Base-by-base conservation (phyloP, 805 yeast genomes). In the Hanseniaspora guilliermondii region DNA sequence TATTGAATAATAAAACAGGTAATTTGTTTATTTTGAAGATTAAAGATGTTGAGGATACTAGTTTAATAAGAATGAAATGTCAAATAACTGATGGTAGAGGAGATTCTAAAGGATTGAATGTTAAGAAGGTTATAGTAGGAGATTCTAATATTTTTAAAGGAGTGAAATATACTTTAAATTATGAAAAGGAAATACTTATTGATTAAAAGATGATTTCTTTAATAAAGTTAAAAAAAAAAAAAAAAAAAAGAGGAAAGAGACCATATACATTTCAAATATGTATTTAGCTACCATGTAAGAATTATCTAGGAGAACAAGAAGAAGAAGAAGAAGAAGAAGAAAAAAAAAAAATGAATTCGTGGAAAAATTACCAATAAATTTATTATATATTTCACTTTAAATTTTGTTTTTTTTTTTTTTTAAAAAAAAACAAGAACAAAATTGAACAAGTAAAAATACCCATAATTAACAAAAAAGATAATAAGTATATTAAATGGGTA, bases 81-180 rank as follows among this genome's bases (percentile, higher is more conserved):
- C 22, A 24, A 12, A 25, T 52, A 21, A 38, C 25, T 37, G 55
- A 52, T 22, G 55, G 55, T 8, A 42, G 44, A 22, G 55, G 55
- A 7, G 49, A 44, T 30, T 17, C 32, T 16, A 52, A 22, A 22
- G 55, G 55, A 2, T 16, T 52, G 22, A 52, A 44, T 35, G 40
- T 52, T 2, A 52, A 30, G 22, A 52, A 44, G 27, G 55, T 52
- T 11, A 17, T 12, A 3, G 38, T 52, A n/a, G 44, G 45, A 1
- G 55, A 52, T 30, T 3, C 21, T 8, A 44, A 17, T 19, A 36
- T 52, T 8, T 52, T 52, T 24, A 52, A 52, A 19, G 55, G 55
- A n/a, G 55, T 52, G 12, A 52, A 52, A 36, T 52, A 52, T 19
- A 33, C 49, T 4, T 16, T 52, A 12, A n/a, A 25, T 1, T 52